A percentile compares a stretch with the other conserved stretches of the same genome.
Conservation (phyloP, 2,329 filamentous ascomycete species). For the Fusarium continuum region DNA sequence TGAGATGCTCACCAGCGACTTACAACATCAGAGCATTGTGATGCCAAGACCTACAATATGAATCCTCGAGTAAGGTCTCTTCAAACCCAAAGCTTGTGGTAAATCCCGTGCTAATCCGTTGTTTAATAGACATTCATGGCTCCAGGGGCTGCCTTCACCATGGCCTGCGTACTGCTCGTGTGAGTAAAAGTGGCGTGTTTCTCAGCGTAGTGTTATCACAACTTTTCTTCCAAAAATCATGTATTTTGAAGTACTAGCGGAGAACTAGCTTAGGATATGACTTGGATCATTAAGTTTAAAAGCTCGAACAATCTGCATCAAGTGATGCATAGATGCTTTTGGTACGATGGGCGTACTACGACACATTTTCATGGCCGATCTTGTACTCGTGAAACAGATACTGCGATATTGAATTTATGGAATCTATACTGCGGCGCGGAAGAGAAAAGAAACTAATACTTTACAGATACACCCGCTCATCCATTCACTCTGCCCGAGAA, state of each 20-base stretch:
- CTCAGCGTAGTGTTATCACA: background rate
- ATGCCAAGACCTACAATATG: constrained; percentile 27
- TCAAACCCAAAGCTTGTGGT: accelerated
- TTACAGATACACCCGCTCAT: constrained; percentile 53
- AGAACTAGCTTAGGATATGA: too few species aligned
- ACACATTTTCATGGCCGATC: background rate
- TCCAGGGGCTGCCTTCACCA: constrained; percentile 62
- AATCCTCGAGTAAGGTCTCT: constrained; percentile 42
- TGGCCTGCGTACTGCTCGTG: constrained; percentile 62
- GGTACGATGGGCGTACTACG: too few species aligned
- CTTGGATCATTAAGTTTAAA: background rate
- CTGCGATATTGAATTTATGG: background rate
- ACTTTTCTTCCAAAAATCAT: background rate
- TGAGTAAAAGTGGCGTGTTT: constrained; percentile 45
- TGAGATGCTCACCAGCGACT: background rate
- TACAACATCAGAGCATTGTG: background rate
- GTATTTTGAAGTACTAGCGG: too few species aligned
- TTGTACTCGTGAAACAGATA: background rate
- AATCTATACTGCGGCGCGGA: too few species aligned
- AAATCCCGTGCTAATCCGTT: constrained; percentile 1
- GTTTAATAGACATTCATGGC: constrained; percentile 55
- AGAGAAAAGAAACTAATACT: constrained; percentile 1
- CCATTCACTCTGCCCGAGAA: constrained; percentile 52
- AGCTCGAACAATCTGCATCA: too few species aligned
- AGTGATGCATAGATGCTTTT: background rate